Conservation (phyloP, 495 filamentous ascomycete genomes). For the Daldinia concentrica region DNA sequence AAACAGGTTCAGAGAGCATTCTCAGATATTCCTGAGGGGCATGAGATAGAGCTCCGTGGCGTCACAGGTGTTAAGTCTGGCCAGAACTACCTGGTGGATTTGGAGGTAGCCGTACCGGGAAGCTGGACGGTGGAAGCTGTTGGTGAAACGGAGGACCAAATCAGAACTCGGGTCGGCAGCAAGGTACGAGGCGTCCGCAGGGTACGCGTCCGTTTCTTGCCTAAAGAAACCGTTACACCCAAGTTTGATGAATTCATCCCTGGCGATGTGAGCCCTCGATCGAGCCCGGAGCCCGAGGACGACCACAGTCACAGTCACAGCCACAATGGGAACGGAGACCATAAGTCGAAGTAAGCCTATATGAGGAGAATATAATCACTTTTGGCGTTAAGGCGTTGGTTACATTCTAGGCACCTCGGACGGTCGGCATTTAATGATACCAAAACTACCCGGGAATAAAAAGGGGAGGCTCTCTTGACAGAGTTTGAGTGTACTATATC, state of each 20-base stretch:
- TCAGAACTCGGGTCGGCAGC: constrained; percentile 73
- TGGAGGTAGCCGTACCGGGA: constrained; percentile 81
- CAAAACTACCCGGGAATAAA: constrained; percentile 23
- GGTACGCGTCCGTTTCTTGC: constrained; percentile 83
- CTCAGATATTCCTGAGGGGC: constrained; percentile 53
- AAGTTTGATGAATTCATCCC: constrained; percentile 84
- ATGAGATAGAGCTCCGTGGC: constrained; percentile 68
- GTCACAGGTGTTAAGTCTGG: constrained; percentile 91
- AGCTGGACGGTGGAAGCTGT: constrained; percentile 75
- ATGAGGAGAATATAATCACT: constrained; percentile 11
- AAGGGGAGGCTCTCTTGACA: constrained; percentile 19
- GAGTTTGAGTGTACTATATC: constrained; percentile 39
- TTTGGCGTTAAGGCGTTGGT: constrained; percentile 45
- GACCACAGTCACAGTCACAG: constrained; percentile 59
- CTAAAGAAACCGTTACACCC: constrained; percentile 63
- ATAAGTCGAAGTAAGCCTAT: constrained; percentile 46
- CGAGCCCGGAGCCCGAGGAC: constrained; percentile 73
- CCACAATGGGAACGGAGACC: constrained; percentile 45
- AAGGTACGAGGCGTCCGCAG: constrained; percentile 83
- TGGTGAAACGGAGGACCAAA: constrained; percentile 71
- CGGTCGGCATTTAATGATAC: constrained; percentile 35
- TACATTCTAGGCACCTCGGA: constrained; percentile 19
- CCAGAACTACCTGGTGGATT: constrained; percentile 91
- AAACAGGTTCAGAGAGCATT: constrained; percentile 70
- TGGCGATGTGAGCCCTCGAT: constrained; percentile 67